These are phyloP conservation scores for Penicillium digitatum DNA, from an alignment of 2,329 filamentous ascomycete species.

Conservation along the genomic window DNA sequence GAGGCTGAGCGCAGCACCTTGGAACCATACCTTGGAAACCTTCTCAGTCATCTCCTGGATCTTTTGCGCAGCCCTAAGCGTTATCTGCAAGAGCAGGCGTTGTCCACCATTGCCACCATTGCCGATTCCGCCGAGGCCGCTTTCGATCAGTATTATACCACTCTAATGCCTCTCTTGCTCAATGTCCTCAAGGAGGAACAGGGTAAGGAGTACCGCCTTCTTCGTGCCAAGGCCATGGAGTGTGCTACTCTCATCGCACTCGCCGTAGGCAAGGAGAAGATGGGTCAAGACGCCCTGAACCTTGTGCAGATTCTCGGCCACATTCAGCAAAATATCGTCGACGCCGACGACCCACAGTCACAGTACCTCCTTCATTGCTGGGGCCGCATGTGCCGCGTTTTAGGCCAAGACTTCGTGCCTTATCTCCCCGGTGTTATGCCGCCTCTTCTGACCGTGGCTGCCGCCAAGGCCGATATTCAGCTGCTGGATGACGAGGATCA, in stretches of 20 bases:
- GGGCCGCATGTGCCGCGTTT: conserved; percentile 96
- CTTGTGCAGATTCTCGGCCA: conserved; percentile 81
- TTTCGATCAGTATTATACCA: conserved; percentile 93
- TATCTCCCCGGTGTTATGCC: conserved; percentile 94
- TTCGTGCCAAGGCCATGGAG: conserved; percentile 98
- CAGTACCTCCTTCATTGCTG: conserved; percentile 98
- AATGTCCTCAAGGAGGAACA: conserved; percentile 84
- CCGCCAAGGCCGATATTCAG: conserved; percentile 95
- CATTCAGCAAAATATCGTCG: conserved; percentile 81
- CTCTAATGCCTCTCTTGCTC: conserved; percentile 90
- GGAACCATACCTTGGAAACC: conserved; percentile 86
- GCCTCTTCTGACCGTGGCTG: conserved; percentile 81
- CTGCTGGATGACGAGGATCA: conserved; percentile 93
- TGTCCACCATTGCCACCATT: conserved; percentile 97
- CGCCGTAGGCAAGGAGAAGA: conserved; percentile 88
- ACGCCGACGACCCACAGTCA: conserved; percentile 90
- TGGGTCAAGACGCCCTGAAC: conserved; percentile 80
- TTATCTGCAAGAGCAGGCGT: conserved; percentile 94
- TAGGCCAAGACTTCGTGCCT: conserved; percentile 84
- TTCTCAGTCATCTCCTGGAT: conserved; percentile 79
- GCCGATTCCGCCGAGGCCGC: conserved; percentile 96
- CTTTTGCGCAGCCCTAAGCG: conserved; percentile 88
- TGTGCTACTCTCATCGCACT: conserved; percentile 92
- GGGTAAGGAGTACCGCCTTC: conserved; percentile 84
- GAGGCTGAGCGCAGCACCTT: conserved; percentile 90